phyloP scores from a whole-genome alignment of 371 early-diverging fungal species.

The Circinella minor region DNA sequence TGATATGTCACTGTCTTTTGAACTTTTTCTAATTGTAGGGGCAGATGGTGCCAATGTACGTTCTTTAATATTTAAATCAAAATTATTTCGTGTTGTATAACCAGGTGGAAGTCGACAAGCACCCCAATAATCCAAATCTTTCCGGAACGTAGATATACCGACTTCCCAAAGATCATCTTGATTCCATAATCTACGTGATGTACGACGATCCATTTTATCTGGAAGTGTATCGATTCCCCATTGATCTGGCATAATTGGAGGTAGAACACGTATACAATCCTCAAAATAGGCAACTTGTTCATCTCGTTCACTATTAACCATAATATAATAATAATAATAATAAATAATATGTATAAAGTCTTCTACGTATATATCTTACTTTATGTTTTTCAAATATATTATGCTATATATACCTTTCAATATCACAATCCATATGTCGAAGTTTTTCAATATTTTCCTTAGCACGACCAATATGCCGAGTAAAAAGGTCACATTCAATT shows the following conservation, averaged over 20 bases:
- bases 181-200: conserved; percentile 18
- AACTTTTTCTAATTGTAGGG: background rate
- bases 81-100: conserved; percentile 13
- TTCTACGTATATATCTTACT: background rate
- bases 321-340: background rate
- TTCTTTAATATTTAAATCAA: conserved; percentile 9
- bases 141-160: conserved; percentile 26
- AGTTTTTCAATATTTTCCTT: conserved; percentile 24
- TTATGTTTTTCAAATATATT: background rate
- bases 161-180: conserved; percentile 32
- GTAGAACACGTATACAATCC: conserved; percentile 16
- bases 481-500: conserved; percentile 37
- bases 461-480: conserved; percentile 27
- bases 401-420: background rate
- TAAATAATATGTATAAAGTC: background rate
- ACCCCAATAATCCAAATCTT: conserved; percentile 37
- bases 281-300: conserved; percentile 25
- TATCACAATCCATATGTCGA: background rate
- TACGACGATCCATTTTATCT: conserved; percentile 18
- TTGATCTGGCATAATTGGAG: conserved; percentile 16
- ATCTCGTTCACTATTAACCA: conserved; percentile 15
- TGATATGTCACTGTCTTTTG: conserved; percentile 3
- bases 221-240: conserved; percentile 39
- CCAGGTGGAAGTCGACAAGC: conserved; percentile 35
- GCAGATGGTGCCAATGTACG: conserved; percentile 17